Evolutionary conservation across 805 yeast genomes (phyloP).

Genomic region (Candida ponderosae): DNA sequence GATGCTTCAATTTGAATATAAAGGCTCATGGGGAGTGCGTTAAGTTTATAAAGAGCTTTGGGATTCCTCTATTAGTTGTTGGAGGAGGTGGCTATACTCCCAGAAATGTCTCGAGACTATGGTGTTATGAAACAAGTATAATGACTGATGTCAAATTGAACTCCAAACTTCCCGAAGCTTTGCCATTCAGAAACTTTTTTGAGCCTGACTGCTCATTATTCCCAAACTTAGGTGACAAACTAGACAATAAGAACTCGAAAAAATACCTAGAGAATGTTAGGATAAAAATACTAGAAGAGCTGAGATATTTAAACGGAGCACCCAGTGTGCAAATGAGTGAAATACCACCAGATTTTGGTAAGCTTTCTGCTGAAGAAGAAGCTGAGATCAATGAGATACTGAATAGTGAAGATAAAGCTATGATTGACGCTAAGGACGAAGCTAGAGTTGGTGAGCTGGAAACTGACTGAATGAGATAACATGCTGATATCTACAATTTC

Average conservation of each 20-base stretch:
- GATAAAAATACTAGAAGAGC: constrained; percentile 69
- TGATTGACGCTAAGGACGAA: constrained; percentile 27
- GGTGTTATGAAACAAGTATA: constrained; percentile 91
- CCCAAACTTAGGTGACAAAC: constrained; percentile 69
- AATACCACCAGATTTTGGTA: constrained; percentile 58
- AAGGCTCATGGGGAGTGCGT: constrained; percentile 96
- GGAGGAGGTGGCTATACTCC: constrained; percentile 99
- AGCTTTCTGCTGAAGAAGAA: constrained; percentile 28
- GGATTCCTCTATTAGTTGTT: constrained; percentile 83
- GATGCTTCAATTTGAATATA: constrained; percentile 92
- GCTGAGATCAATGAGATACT: constrained; percentile 22
- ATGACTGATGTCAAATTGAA: constrained; percentile 74
- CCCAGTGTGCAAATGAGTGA: constrained; percentile 93
- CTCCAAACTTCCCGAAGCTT: constrained; percentile 1
- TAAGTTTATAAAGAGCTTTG: constrained; percentile 75
- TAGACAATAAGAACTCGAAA: constrained; percentile 81
- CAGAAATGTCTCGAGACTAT: constrained; percentile 90
- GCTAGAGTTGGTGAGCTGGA: constrained; percentile 27
- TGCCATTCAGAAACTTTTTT: constrained; percentile 55
- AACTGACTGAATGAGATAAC: background rate
- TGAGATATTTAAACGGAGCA: constrained; percentile 78
- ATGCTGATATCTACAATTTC: too few relatives aligned
- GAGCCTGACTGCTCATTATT: constrained; percentile 86
- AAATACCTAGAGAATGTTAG: constrained; percentile 76
- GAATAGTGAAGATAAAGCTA: constrained; percentile 26